Evolutionary conservation across 2,329 filamentous ascomycete genomes (phyloP), one percentile per base, ranked within the genome.

Genomic region (Erysiphe neolycopersici): DNA sequence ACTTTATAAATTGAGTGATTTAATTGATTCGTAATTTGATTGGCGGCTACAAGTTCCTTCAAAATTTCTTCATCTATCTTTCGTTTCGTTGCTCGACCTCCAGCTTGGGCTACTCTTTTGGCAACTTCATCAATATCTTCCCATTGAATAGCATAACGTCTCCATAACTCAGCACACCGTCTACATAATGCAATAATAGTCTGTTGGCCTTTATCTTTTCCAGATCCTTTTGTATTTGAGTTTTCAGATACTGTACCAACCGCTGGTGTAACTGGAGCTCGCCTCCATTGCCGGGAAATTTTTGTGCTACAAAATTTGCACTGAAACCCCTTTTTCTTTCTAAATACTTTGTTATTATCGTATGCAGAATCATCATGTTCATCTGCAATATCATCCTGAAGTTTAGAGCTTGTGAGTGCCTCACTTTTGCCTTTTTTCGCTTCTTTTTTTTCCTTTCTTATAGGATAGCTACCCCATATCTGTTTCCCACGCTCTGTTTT

Each of bases 321-420:
- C 50, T 83, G 69, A 54, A 98, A 95, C 17, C 71, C 71, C 49
- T 80, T 76, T 60, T 91, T 92, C 57, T 77, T 78, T 47, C 73
- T 67, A 3, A 62, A 61, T 0, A 87, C 56, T 62, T 95, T 98
- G 36, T 77, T 77, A 41, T 75, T 76, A 57, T 98, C 89, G 53
- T 93, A 98, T 2, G 89, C 89, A 5, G 89, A 98, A 60, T 98
- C 89, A 52, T 98, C 89, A 13, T 79, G 69, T 48, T 87, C 78
- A 57, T 98, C 79, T 8, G 87, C 89, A 48, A 98, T 76, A 57
- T 95, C 87, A 52, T 94, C 85, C 47, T 89, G 73, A 29, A 93
- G 63, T 57, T 89, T 92, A 19, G 16, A 32, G 22, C 18, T 38
- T 8, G 13, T 29, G 9, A 9, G 22, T 14, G 71, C 69, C 6